A percentile compares a stretch with the other conserved stretches of the same genome.
Evolutionary conservation across 495 filamentous ascomycete species (phyloP).

Genomic region (Aspergillus ellipticus): DNA sequence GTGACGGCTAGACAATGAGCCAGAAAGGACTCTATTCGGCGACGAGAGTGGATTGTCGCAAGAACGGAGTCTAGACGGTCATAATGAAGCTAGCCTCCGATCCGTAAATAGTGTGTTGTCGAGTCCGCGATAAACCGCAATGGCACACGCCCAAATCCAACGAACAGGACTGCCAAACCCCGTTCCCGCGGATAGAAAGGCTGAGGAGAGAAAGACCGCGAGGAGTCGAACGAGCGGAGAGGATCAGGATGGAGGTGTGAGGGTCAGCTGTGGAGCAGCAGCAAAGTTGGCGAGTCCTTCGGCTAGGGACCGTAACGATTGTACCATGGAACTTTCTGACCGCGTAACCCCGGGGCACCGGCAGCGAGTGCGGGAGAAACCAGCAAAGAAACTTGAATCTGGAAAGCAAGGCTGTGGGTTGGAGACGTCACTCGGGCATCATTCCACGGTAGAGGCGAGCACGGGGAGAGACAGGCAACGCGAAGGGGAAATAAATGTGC

Average conservation of each 20-base stretch:
- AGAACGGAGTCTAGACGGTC: conserved; percentile 13
- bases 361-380: not conserved
- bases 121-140: not conserved
- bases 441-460: conserved; percentile 1
- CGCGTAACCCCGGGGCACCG: conserved; percentile 18
- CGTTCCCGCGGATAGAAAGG: conserved; percentile 5
- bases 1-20: not conserved
- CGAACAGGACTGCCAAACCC: conserved; percentile 8
- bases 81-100: conserved; percentile 13
- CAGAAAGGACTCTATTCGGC: conserved; percentile 2
- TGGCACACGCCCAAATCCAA: conserved; percentile 1
- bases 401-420: not conserved
- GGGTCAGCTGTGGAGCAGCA: conserved; percentile 14
- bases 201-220: not conserved
- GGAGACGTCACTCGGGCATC: conserved; percentile 15
- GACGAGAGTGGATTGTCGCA: conserved; percentile 15
- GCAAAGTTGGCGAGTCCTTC: conserved; percentile 6
- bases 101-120: conserved; percentile 5
- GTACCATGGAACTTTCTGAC: conserved; percentile 23
- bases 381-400: not conserved
- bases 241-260: conserved; percentile 1
- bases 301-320: conserved; percentile 16
- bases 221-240: conserved; percentile 4
- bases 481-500: not conserved
- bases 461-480: not conserved